Evolutionary conservation across 257 asterid species (phyloP), one percentile per base, ranked within the genome.

Genomic region (Nemophila menziesii): DNA sequence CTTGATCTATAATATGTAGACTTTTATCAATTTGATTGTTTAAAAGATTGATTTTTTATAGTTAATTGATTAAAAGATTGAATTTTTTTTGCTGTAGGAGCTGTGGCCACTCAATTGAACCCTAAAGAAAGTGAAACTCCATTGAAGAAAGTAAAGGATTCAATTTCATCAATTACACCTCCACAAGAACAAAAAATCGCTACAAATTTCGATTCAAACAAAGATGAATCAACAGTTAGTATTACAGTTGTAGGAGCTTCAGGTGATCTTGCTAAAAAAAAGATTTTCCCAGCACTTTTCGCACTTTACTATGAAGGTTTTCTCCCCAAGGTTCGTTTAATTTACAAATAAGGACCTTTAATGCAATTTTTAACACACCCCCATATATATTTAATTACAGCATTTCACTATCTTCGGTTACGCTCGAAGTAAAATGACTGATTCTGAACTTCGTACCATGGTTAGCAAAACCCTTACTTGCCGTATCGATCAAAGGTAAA

Each of bases 351-450:
- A n/a, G n/a, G n/a, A n/a, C n/a, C n/a, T 2, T 29, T 29, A 12
- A 6, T 29, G 6, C 36, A 6, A 5, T 29, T 12, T 29, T 29
- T 6, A 5, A n/a, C n/a, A n/a, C n/a, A n/a, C n/a, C n/a, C n/a
- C n/a, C n/a, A 26, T 8, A 40, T 0, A 4, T 40, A 11, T 3
- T 13, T 39, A 7, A 18, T 43, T 16, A 53, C 92, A 90, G 99
- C 85, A 85, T 57, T 90, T 90, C 66, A 74, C 96, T 15, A 64
- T 90, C 50, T 85, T 72, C 39, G 99, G 99, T 36, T 90, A 90
- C 62, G 94, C 96, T 11, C 92, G 99, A 68, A 90, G 96, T 66
- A 81, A 81, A 92, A 90, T 90, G 99, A 90, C 83, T 17, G 94
- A 90, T 71, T 78, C 63, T 8, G 96, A 90, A 54, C 68, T 90